Conservation (phyloP, 176 grass and related monocot genomes). For the Echinochloa phyllopogon region DNA sequence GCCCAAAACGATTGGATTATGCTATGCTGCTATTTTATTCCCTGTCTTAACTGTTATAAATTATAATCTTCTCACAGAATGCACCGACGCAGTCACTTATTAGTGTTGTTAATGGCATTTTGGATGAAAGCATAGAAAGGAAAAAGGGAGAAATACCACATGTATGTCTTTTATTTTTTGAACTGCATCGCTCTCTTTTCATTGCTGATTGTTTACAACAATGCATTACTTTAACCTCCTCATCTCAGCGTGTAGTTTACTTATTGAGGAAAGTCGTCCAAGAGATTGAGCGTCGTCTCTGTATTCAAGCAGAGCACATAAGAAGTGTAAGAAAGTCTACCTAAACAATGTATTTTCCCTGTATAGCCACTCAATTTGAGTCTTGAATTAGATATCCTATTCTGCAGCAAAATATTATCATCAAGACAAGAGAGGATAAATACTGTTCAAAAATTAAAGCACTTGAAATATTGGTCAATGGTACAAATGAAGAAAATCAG, state of each 20-base stretch:
- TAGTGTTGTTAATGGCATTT: slow-evolving; percentile 85
- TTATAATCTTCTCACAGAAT: slow-evolving; percentile 65
- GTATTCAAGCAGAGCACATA: slow-evolving; percentile 97
- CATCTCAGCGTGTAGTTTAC: slow-evolving; percentile 80
- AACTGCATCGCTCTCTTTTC: not conserved
- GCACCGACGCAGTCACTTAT: slow-evolving; percentile 91
- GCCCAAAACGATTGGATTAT: slow-evolving; percentile 13
- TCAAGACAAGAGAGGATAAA: slow-evolving; percentile 80
- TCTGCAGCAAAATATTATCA: slow-evolving; percentile 82
- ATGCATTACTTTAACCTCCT: slow-evolving; percentile 35
- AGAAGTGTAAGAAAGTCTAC: slow-evolving; percentile 73
- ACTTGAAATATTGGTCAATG: slow-evolving; percentile 81
- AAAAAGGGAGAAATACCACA: slow-evolving; percentile 98
- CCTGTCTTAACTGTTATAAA: slow-evolving; percentile 44
- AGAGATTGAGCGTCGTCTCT: slow-evolving; percentile 90
- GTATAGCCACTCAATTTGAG: slow-evolving; percentile 26
- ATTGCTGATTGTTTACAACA: slow-evolving; percentile 29
- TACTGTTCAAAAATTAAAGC: slow-evolving; percentile 79
- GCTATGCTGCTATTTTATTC: not conserved
- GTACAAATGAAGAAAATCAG: slow-evolving; percentile 96
- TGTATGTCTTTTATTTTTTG: slow-evolving; percentile 63
- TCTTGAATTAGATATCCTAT: slow-evolving; percentile 45
- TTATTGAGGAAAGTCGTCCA: slow-evolving; percentile 92
- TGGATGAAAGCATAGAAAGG: slow-evolving; percentile 97
- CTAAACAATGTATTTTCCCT: slow-evolving; percentile 5